Evolutionary conservation across 1,284 basidiomycete species (phyloP).

Genomic region (Pisolithus thermaeus): DNA sequence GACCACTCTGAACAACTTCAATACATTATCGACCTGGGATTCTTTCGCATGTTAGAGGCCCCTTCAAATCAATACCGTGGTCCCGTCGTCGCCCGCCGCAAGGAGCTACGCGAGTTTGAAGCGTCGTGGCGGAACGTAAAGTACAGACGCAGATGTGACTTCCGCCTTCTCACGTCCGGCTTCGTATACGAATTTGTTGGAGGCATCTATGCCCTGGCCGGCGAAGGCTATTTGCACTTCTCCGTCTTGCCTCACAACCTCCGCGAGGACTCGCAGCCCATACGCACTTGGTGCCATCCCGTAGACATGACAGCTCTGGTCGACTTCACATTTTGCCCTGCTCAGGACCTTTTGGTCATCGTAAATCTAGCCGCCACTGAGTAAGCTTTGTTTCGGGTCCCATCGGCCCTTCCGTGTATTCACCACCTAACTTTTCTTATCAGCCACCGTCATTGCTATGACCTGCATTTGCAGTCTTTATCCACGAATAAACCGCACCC

Average conservation of each 20-base stretch:
- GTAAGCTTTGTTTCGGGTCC: slow-evolving; percentile 27
- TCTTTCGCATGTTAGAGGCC: slow-evolving; percentile 23
- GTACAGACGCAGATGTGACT: slow-evolving; percentile 33
- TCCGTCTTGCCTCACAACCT: slow-evolving; percentile 34
- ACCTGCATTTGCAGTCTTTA: slow-evolving; percentile 44
- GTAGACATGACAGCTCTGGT: slow-evolving; percentile 36
- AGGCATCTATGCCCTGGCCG: slow-evolving; percentile 38
- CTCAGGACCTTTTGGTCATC: slow-evolving; percentile 45
- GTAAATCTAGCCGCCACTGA: slow-evolving; percentile 36
- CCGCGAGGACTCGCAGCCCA: slow-evolving; percentile 12
- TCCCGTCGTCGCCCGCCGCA: slow-evolving; percentile 34
- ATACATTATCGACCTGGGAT: slow-evolving; percentile 43
- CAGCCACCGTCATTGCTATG: slow-evolving; percentile 38
- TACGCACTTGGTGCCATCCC: slow-evolving; percentile 33
- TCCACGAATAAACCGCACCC: slow-evolving; percentile 45
- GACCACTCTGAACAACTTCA: slow-evolving; percentile 37
- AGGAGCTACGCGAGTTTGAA: slow-evolving; percentile 37
- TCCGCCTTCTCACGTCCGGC: slow-evolving; percentile 38
- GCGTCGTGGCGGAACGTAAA: slow-evolving; percentile 37
- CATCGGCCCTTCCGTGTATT: not conserved
- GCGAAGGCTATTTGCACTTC: slow-evolving; percentile 40
- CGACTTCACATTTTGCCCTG: slow-evolving; percentile 51
- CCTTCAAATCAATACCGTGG: slow-evolving; percentile 21
- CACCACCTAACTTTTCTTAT: not conserved
- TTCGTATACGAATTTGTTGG: slow-evolving; percentile 47